Evolutionary conservation across 352 stramenopile species (phyloP).

Genomic region (Elongisporangium senticosum): DNA sequence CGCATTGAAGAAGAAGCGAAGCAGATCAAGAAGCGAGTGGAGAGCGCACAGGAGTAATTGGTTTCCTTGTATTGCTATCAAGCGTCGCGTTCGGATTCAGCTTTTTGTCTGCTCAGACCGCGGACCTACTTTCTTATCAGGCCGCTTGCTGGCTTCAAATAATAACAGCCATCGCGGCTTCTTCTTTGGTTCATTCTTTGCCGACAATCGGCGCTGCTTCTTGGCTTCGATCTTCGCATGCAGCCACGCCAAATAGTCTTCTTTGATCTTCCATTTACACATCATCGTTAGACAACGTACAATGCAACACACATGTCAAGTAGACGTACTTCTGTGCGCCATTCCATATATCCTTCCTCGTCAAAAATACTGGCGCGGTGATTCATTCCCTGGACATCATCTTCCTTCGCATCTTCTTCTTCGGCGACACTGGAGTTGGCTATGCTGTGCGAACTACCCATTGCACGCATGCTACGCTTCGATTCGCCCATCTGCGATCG

Average conservation of each 20-base stretch:
- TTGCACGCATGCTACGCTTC: constrained; percentile 18
- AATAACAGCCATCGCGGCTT: constrained; percentile 67
- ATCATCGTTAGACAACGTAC: neutral
- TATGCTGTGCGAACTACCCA: constrained; percentile 15
- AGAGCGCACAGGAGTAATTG: constrained; percentile 4
- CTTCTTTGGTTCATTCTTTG: constrained; percentile 49
- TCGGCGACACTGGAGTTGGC: constrained; percentile 8
- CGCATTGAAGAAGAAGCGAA: constrained; percentile 46
- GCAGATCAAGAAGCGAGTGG: constrained; percentile 17
- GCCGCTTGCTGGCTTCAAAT: constrained; percentile 55
- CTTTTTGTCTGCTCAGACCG: constrained; percentile 4
- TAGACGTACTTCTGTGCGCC: constrained; percentile 39
- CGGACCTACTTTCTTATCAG: constrained; percentile 18
- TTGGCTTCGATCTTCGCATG: constrained; percentile 52
- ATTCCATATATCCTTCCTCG: constrained; percentile 56
- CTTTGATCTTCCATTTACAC: constrained; percentile 34
- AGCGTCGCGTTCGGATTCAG: neutral
- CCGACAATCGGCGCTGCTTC: constrained; percentile 30
- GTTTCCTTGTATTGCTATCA: neutral
- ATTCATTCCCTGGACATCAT: constrained; percentile 1
- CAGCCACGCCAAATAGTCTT: constrained; percentile 69
- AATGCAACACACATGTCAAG: neutral
- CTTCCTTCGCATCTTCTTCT: constrained; percentile 14
- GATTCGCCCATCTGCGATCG: constrained; percentile 16
- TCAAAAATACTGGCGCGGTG: constrained; percentile 41